These are phyloP conservation scores for Vaccinium macrocarpon DNA, from an alignment of 148 eudicot genomes.

Conservation along the genomic window DNA sequence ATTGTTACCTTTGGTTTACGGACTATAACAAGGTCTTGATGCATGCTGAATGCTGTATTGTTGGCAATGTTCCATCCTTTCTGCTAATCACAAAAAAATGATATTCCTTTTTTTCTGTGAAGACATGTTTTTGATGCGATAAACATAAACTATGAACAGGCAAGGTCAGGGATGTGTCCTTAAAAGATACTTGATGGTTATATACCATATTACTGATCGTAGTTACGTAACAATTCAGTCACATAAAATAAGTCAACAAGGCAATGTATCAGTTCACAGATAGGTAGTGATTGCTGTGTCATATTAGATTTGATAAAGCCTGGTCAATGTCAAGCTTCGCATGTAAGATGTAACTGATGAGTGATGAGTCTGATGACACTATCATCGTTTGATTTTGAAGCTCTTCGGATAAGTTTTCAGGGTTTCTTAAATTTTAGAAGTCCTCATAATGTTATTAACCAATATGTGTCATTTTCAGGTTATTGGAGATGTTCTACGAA, in stretches of 20 bases:
- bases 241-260: neutral
- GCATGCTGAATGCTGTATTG: neutral
- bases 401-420: neutral
- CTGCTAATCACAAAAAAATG: neutral
- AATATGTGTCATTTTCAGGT: slow-evolving; percentile 47
- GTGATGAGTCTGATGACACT: neutral
- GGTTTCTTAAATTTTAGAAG: neutral
- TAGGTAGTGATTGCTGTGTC: neutral
- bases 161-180: neutral
- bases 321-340: neutral
- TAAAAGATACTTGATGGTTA: neutral
- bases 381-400: neutral
- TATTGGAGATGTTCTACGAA: slow-evolving; percentile 86
- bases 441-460: neutral
- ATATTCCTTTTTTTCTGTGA: neutral
- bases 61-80: neutral
- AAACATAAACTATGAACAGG: neutral
- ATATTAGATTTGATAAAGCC: neutral
- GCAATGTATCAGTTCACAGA: neutral
- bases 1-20: neutral
- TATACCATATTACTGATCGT: neutral
- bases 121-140: neutral
- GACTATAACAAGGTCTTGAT: neutral
- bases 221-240: neutral
- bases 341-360: neutral